These are phyloP conservation scores for Phoenix roebelenii DNA, from an alignment of 176 grass and related monocot species.

Conservation along the genomic window DNA sequence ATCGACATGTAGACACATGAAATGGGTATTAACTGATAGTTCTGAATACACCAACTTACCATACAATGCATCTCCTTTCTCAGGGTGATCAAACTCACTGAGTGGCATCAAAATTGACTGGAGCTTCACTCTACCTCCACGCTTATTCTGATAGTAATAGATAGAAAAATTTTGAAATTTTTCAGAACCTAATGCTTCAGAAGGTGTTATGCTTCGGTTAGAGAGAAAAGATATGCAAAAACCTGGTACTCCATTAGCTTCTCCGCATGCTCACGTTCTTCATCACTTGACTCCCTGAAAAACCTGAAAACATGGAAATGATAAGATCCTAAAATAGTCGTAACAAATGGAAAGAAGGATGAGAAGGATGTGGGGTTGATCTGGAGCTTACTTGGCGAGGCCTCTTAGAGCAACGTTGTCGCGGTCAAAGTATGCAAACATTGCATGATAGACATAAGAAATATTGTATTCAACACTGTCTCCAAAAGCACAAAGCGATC, in stretches of 20 bases:
- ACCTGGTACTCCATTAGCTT: background rate
- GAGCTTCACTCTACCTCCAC: conserved; percentile 45
- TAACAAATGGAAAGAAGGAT: background rate
- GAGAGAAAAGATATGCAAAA: no score
- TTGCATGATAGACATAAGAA: conserved; percentile 34
- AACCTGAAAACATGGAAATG: background rate
- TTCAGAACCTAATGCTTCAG: background rate
- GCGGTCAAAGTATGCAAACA: conserved; percentile 44
- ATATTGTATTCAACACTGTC: conserved; percentile 34
- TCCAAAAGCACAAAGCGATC: conserved; percentile 8
- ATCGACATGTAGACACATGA: no score
- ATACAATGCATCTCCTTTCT: conserved; percentile 43
- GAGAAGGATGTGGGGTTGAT: background rate
- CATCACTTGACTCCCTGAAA: conserved; percentile 2
- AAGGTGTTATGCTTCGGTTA: no score
- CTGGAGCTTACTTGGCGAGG: conserved; percentile 32
- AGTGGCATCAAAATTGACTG: conserved; percentile 34
- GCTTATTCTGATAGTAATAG: conserved; percentile 30
- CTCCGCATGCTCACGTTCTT: conserved; percentile 1
- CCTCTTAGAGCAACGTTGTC: conserved; percentile 33
- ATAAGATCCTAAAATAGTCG: background rate
- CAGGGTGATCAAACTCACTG: conserved; percentile 31
- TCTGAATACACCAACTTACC: conserved; percentile 11
- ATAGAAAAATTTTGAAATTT: background rate
- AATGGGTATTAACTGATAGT: background rate